Percentiles rank a stretch among this genome's conserved stretches.
phyloP scores from a whole-genome alignment of 768 basidiomycete species.

The Lactarius evosmus region DNA sequence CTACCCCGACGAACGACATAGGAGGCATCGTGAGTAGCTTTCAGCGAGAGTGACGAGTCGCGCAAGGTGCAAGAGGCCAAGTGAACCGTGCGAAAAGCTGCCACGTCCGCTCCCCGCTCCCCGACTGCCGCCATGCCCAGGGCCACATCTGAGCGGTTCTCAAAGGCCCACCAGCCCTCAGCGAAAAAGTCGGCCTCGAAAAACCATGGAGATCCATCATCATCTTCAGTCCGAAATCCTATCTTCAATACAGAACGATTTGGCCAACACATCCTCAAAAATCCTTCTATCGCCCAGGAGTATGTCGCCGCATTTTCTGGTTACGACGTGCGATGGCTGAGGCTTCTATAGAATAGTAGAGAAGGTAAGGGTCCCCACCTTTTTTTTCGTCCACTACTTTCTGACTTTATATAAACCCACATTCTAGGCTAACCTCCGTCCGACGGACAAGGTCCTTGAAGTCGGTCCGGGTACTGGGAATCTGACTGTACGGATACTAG shows the following conservation, averaged over 20 bases:
- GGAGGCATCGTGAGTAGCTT: slow-evolving; percentile 56
- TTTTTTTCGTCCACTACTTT: background rate
- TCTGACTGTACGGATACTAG: slow-evolving; percentile 87
- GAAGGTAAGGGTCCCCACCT: slow-evolving; percentile 42
- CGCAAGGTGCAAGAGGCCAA: background rate
- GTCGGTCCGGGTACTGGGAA: slow-evolving; percentile 98
- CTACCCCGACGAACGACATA: slow-evolving; percentile 68
- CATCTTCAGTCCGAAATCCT: slow-evolving; percentile 63
- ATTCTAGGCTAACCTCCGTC: slow-evolving; percentile 78
- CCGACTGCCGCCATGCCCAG: slow-evolving; percentile 17
- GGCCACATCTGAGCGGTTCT: slow-evolving; percentile 20
- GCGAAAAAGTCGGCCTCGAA: slow-evolving; percentile 48
- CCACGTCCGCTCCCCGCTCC: background rate
- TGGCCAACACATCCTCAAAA: slow-evolving; percentile 97
- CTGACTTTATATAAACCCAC: background rate
- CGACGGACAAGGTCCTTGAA: slow-evolving; percentile 94
- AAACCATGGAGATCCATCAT: slow-evolving; percentile 37
- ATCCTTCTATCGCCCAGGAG: slow-evolving; percentile 87
- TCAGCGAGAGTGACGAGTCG: slow-evolving; percentile 13
- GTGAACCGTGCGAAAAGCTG: background rate
- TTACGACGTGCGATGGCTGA: slow-evolving; percentile 23
- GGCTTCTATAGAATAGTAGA: slow-evolving; percentile 37
- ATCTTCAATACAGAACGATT: slow-evolving; percentile 94
- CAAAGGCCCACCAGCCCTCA: slow-evolving; percentile 61
- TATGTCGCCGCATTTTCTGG: slow-evolving; percentile 36